Percentiles rank a stretch among this genome's conserved stretches.
Conservation (phyloP, 2,329 filamentous ascomycete genomes). For the Acephala macrosclerotiorum region DNA sequence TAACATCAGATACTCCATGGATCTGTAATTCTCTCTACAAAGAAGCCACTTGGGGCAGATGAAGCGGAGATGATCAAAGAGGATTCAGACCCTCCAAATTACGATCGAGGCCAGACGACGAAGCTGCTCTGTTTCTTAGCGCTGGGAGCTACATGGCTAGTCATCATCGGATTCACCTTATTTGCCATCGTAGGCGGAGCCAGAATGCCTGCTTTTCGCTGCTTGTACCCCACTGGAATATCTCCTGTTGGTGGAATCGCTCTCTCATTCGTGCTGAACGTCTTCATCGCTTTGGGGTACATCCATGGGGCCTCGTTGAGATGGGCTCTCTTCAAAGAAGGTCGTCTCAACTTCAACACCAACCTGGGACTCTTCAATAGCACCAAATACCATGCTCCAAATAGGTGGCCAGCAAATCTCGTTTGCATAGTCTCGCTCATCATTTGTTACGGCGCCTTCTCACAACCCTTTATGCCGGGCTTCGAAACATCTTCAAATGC, state of each 20-base stretch:
- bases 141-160: not conserved
- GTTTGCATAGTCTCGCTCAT: not conserved
- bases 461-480: not conserved
- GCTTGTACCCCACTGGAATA: not conserved
- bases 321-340: constrained; percentile 15
- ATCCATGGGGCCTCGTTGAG: constrained; percentile 15
- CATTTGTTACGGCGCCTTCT: constrained; percentile 8
- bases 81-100: too few species aligned
- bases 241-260: not conserved
- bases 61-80: too few species aligned
- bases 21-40: not conserved
- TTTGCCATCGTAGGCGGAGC: not conserved
- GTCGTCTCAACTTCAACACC: constrained; percentile 13
- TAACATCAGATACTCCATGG: not conserved
- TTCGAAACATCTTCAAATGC: too few species aligned
- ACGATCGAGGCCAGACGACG: not conserved
- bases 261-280: not conserved
- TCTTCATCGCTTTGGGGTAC: constrained; percentile 2
- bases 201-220: too few species aligned
- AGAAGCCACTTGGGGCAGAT: not conserved
- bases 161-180: not conserved
- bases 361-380: constrained; percentile 18
- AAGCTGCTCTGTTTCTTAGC: not conserved
- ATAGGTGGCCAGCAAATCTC: constrained; percentile 14
- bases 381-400: constrained; percentile 1